Evolutionary conservation across 2,329 filamentous ascomycete species (phyloP).

Genomic region (Fusarium miscanthi): DNA sequence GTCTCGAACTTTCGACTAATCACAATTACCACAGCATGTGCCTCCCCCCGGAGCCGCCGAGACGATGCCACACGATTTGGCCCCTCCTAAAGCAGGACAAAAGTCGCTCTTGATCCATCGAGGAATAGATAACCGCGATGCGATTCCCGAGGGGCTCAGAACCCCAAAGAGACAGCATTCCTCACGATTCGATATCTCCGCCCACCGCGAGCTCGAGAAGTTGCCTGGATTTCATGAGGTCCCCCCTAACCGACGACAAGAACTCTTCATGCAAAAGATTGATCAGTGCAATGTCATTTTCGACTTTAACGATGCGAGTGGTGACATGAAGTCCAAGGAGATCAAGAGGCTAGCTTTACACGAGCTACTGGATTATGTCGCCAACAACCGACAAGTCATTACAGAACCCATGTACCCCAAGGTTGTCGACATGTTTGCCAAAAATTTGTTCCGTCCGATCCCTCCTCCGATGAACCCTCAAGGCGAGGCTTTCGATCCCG

Average conservation of each 20-base stretch:
- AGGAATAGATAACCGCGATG: slow-evolving; percentile 87
- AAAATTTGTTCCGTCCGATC: slow-evolving; percentile 97
- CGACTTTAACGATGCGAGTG: slow-evolving; percentile 98
- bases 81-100: slow-evolving; percentile 88
- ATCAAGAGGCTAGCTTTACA: slow-evolving; percentile 97
- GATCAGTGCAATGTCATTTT: slow-evolving; percentile 99
- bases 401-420: slow-evolving; percentile 99
- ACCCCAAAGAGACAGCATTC: slow-evolving; percentile 98
- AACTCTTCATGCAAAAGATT: slow-evolving; percentile 99
- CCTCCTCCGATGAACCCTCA: slow-evolving; percentile 97
- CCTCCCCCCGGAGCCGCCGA: slow-evolving; percentile 93
- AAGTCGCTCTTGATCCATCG: slow-evolving; percentile 92
- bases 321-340: slow-evolving; percentile 99
- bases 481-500: slow-evolving; percentile 97
- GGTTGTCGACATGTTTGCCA: slow-evolving; percentile 99
- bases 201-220: slow-evolving; percentile 96
- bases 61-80: slow-evolving; percentile 97
- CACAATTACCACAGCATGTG: slow-evolving; percentile 68
- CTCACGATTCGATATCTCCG: slow-evolving; percentile 96
- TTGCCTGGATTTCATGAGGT: slow-evolving; percentile 98
- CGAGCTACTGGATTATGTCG: slow-evolving; percentile 96
- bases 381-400: slow-evolving; percentile 98
- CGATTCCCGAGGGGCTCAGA: slow-evolving; percentile 89
- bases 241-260: slow-evolving; percentile 90
- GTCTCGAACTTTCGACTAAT: slow-evolving; percentile 18